Evolutionary conservation across 805 yeast species (phyloP).

Genomic region (Kodamaea hsintzibuensis): DNA sequence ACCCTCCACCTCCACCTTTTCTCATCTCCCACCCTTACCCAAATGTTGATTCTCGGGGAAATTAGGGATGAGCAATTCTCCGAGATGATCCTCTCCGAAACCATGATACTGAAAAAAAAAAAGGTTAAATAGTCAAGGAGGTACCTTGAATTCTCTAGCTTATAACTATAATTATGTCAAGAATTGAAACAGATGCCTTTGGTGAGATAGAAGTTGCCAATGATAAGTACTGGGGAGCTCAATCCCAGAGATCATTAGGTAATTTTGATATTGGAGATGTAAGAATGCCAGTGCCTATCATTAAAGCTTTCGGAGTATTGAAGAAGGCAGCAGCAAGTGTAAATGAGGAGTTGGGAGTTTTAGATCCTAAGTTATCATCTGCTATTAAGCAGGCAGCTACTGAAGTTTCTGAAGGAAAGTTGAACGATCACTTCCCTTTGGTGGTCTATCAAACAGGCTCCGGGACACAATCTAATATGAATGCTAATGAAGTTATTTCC

Average conservation of each 20-base stretch:
- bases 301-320: conserved; percentile 37
- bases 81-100: neutral
- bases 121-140: neutral
- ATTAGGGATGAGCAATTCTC: neutral
- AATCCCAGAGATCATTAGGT: conserved; percentile 38
- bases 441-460: conserved; percentile 42
- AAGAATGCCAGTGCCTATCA: conserved; percentile 37
- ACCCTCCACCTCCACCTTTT: neutral
- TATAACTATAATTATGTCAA: conserved; percentile 14
- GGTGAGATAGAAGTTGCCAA: conserved; percentile 37
- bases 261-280: conserved; percentile 42
- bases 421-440: conserved; percentile 42
- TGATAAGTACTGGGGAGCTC: conserved; percentile 42
- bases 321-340: conserved; percentile 41
- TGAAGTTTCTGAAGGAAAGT: conserved; percentile 40
- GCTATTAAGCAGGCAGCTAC: conserved; percentile 40
- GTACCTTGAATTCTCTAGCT: conserved; percentile 1
- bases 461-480: conserved; percentile 44
- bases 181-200: conserved; percentile 40
- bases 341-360: conserved; percentile 33
- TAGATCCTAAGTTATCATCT: conserved; percentile 31
- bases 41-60: neutral
- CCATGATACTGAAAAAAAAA: neutral
- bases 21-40: neutral
- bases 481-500: conserved; percentile 42